Evolutionary conservation across 495 filamentous ascomycete species (phyloP).

Genomic region (Hapsidospora chrysogenum): DNA sequence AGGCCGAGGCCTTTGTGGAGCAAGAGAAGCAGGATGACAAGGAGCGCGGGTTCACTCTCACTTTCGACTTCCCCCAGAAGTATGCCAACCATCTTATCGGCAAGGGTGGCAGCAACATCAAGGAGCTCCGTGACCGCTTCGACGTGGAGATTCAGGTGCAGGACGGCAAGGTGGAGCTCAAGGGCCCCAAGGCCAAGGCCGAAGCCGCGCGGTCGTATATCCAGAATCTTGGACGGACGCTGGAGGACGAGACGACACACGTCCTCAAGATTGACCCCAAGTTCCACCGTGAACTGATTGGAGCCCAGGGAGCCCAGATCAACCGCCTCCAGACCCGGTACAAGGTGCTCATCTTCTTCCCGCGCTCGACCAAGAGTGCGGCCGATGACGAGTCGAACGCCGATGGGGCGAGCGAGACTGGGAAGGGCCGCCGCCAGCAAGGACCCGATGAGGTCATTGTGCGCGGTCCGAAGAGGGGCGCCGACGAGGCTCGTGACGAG

Average conservation of each 20-base stretch:
- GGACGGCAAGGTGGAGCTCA: conserved; percentile 43
- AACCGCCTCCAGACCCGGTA: conserved; percentile 83
- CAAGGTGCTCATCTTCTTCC: conserved; percentile 87
- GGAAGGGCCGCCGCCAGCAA: conserved; percentile 54
- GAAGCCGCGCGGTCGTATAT: conserved; percentile 71
- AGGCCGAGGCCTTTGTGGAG: conserved; percentile 59
- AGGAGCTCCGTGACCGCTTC: conserved; percentile 86
- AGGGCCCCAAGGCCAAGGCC: conserved; percentile 47
- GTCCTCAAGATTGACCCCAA: conserved; percentile 75
- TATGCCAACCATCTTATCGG: conserved; percentile 88
- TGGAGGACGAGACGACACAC: conserved; percentile 77
- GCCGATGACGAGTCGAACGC: conserved; percentile 53
- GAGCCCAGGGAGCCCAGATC: conserved; percentile 74
- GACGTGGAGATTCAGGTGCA: conserved; percentile 95
- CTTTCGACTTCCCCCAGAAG: conserved; percentile 88
- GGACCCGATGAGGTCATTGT: conserved; percentile 79
- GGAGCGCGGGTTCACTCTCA: conserved; percentile 67
- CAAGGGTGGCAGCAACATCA: conserved; percentile 81
- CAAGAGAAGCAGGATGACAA: conserved; percentile 76
- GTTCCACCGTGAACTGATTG: conserved; percentile 80
- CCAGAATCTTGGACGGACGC: conserved; percentile 51
- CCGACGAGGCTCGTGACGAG: conserved; percentile 79
- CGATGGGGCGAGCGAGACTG: conserved; percentile 56
- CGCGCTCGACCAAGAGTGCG: conserved; percentile 39
- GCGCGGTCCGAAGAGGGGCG: conserved; percentile 78